phyloP scores from a whole-genome alignment of 768 basidiomycete species.

The Cystobasidium ongulense region DNA sequence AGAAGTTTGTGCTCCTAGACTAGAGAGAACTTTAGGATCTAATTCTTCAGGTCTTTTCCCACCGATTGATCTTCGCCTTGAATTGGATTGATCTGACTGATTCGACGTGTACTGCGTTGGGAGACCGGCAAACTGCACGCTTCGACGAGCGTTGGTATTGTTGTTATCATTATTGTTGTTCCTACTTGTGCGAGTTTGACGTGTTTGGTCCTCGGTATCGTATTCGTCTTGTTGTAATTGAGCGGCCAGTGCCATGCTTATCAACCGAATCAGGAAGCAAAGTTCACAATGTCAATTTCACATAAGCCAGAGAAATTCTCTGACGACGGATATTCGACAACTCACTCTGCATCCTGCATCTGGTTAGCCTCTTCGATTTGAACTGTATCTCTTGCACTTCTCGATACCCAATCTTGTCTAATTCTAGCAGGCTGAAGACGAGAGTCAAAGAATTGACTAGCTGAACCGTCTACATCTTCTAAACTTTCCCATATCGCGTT shows the following conservation, averaged over 20 bases:
- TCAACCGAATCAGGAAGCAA: neutral
- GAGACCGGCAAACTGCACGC: neutral
- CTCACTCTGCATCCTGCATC: slow-evolving; percentile 53
- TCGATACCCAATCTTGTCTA: slow-evolving; percentile 47
- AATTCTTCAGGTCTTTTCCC: slow-evolving; percentile 23
- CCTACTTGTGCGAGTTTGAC: neutral
- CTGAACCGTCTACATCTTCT: slow-evolving; percentile 75
- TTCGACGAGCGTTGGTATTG: slow-evolving; percentile 11
- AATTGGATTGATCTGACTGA: slow-evolving; percentile 44
- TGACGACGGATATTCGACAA: slow-evolving; percentile 8
- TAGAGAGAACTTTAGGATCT: neutral
- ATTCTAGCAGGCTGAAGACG: slow-evolving; percentile 57
- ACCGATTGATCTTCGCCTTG: slow-evolving; percentile 44
- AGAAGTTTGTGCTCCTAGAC: slow-evolving; percentile 32
- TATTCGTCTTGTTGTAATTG: slow-evolving; percentile 78
- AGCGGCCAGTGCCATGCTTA: slow-evolving; percentile 60
- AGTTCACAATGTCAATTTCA: neutral
- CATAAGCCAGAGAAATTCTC: neutral
- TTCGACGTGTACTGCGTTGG: neutral
- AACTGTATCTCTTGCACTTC: slow-evolving; percentile 39
- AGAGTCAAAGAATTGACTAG: slow-evolving; percentile 68
- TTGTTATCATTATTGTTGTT: slow-evolving; percentile 34
- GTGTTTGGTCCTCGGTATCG: slow-evolving; percentile 44
- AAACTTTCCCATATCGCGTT: slow-evolving; percentile 84
- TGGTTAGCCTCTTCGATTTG: slow-evolving; percentile 44